Percentiles rank a stretch among this genome's conserved stretches.
Conservation (phyloP, 2,329 filamentous ascomycete species). For the Colletotrichum sp. region DNA sequence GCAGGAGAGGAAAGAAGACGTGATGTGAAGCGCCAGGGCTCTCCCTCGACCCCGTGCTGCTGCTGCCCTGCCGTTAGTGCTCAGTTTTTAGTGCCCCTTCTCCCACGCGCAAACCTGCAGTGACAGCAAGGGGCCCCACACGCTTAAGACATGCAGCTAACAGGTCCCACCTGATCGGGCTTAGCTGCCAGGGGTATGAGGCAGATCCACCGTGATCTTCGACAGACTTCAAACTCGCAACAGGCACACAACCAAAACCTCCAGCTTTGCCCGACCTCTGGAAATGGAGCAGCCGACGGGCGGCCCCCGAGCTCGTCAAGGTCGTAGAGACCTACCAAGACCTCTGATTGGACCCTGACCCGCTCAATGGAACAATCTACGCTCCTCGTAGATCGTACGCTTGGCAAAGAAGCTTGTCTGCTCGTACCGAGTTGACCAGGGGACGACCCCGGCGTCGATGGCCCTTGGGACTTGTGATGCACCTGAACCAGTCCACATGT, state of each 20-base stretch:
- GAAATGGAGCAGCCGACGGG: neutral
- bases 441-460: neutral
- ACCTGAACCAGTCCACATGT: neutral
- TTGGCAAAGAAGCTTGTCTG: slow-evolving; percentile 22
- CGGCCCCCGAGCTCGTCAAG: neutral
- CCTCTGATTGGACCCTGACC: neutral
- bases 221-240: slow-evolving; percentile 21
- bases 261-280: neutral
- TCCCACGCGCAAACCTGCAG: neutral
- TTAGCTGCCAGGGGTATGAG: slow-evolving; percentile 17
- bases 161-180: neutral
- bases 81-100: neutral
- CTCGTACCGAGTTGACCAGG: neutral
- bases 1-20: neutral
- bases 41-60: neutral
- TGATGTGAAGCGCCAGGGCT: neutral
- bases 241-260: neutral
- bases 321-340: neutral
- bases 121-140: neutral
- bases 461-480: neutral
- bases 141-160: neutral
- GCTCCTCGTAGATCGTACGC: slow-evolving; percentile 4
- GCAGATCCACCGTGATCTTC: slow-evolving; percentile 21
- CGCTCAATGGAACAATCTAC: neutral
- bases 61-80: neutral